Conservation (phyloP, 352 stramenopile species). For the Phytopythium mirpurense region DNA sequence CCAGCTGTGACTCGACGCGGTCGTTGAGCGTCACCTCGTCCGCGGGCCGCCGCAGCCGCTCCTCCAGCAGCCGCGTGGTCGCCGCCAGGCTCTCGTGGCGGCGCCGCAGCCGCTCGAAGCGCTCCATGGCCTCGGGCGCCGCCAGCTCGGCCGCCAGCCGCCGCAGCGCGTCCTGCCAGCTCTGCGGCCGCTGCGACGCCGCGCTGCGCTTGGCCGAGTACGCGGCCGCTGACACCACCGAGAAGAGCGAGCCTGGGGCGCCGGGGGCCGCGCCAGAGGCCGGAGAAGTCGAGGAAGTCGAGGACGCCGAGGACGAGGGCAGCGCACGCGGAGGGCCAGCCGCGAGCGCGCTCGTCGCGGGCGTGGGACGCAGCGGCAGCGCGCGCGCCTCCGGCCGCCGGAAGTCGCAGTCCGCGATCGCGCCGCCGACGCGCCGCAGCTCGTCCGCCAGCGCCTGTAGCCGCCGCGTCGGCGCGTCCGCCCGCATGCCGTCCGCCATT, state of each 20-base stretch:
- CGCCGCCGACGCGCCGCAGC: constrained; percentile 17
- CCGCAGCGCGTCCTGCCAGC: constrained; percentile 25
- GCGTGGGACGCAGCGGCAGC: constrained; percentile 14
- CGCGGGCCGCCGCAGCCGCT: constrained; percentile 22
- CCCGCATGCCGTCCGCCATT: no score
- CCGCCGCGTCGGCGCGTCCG: constrained; percentile 3
- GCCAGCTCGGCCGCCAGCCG: constrained; percentile 18
- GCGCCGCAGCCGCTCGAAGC: constrained; percentile 24
- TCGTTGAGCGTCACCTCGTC: constrained; percentile 46
- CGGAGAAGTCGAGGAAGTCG: neutral
- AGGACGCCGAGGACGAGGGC: neutral
- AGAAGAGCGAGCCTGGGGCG: constrained; percentile 25
- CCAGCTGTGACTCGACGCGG: constrained; percentile 48
- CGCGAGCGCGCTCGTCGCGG: constrained; percentile 1
- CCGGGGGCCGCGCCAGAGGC: no score
- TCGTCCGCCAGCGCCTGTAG: constrained; percentile 25
- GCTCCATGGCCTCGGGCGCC: constrained; percentile 16
- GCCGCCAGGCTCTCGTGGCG: constrained; percentile 36
- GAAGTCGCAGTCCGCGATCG: constrained; percentile 22
- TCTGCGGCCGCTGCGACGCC: constrained; percentile 8
- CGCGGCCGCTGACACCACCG: constrained; percentile 23
- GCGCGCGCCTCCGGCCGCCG: constrained; percentile 7
- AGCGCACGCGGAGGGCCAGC: constrained; percentile 9
- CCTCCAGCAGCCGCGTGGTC: constrained; percentile 27
- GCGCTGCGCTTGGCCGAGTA: constrained; percentile 20